Evolutionary conservation across 2,329 filamentous ascomycete species (phyloP).

Genomic region (Keithomyces neogunnii): DNA sequence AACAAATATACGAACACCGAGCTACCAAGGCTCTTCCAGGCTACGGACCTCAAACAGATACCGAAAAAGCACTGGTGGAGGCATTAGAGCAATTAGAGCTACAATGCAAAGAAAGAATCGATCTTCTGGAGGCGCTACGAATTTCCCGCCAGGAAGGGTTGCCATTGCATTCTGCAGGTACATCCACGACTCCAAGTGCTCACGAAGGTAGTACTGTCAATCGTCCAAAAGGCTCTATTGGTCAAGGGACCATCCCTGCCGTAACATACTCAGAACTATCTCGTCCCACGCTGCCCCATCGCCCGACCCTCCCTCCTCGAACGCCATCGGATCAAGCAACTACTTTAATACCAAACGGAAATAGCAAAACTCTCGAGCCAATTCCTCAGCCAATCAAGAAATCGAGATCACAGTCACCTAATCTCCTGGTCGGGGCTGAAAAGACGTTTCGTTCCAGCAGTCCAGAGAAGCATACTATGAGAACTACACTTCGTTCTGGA

Average conservation of each 20-base stretch:
- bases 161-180: constrained; percentile 6
- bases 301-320: constrained; percentile 47
- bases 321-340: constrained; percentile 42
- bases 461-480: constrained; percentile 53
- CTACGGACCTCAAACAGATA: constrained; percentile 67
- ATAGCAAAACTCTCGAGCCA: constrained; percentile 12
- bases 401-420: constrained; percentile 23
- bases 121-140: constrained; percentile 74
- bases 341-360: constrained; percentile 19
- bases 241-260: constrained; percentile 72
- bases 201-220: constrained; percentile 9
- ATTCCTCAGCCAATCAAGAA: constrained; percentile 10
- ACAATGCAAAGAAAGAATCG: constrained; percentile 89
- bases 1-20: constrained; percentile 82
- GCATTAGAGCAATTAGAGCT: constrained; percentile 76
- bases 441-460: constrained; percentile 41
- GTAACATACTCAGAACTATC: constrained; percentile 74
- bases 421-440: constrained; percentile 24
- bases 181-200: constrained; percentile 15
- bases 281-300: constrained; percentile 51
- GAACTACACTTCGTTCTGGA: constrained; percentile 49
- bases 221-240: constrained; percentile 55
- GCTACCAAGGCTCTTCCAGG: constrained; percentile 63
- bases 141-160: constrained; percentile 44
- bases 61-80: constrained; percentile 73